phyloP scores from a whole-genome alignment of 805 yeast species.

The Debaryomyces maramus region DNA sequence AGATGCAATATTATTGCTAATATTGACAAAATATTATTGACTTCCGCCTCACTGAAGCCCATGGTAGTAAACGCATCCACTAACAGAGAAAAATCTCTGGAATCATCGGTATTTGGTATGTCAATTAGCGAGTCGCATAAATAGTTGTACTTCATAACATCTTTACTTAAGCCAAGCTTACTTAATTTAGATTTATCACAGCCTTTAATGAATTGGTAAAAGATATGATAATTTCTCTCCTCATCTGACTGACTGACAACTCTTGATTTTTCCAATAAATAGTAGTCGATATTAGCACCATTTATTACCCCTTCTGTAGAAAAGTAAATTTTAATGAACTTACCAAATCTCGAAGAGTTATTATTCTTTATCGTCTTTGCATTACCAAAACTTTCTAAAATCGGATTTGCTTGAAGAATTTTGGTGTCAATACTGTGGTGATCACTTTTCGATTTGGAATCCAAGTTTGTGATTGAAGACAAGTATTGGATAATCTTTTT shows the following conservation, averaged over 20 bases:
- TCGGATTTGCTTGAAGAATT: conserved; percentile 92
- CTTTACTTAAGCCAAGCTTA: conserved; percentile 43
- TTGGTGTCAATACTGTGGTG: conserved; percentile 67
- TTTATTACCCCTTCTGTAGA: conserved; percentile 59
- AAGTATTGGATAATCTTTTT: conserved; percentile 91
- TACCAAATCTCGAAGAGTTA: conserved; percentile 96
- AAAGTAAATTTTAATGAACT: conserved; percentile 86
- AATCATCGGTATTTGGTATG: conserved; percentile 78
- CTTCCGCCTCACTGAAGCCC: conserved; percentile 62
- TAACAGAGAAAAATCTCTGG: conserved; percentile 61
- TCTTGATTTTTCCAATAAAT: conserved; percentile 88
- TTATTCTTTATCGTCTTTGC: conserved; percentile 93
- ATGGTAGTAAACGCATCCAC: conserved; percentile 68
- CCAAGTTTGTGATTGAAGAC: conserved; percentile 60
- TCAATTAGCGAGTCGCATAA: conserved; percentile 53
- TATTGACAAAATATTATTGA: conserved; percentile 57
- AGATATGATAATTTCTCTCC: conserved; percentile 92
- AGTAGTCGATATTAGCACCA: conserved; percentile 95
- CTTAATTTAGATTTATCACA: conserved; percentile 48
- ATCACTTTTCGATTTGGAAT: conserved; percentile 5
- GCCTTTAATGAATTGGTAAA: conserved; percentile 83
- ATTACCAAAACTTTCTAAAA: conserved; percentile 93
- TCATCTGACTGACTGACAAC: conserved; percentile 70
- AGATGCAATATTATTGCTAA: conserved; percentile 78
- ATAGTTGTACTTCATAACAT: conserved; percentile 50